A percentile compares a stretch with the other conserved stretches of the same genome.
Conservation (phyloP, 768 basidiomycete species). For the Russula compacta region DNA sequence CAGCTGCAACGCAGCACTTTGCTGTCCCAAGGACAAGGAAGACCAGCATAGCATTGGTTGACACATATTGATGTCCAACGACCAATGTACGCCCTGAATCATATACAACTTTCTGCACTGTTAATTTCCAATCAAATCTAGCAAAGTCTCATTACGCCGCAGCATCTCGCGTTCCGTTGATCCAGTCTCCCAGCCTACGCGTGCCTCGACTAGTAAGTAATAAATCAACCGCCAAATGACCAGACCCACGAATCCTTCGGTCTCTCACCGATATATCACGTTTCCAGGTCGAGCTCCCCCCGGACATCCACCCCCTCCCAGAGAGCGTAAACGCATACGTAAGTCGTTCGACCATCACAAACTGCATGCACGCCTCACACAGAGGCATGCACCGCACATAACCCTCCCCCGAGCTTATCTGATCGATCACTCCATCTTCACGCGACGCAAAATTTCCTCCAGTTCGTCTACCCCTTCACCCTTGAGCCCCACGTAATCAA, state of each 20-base stretch:
- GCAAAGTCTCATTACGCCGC: constrained; percentile 66
- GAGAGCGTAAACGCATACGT: constrained; percentile 88
- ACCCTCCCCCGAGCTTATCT: neutral
- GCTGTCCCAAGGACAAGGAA: neutral
- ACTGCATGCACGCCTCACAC: neutral
- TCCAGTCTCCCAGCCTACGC: constrained; percentile 86
- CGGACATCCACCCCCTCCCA: constrained; percentile 90
- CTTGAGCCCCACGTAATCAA: constrained; percentile 80
- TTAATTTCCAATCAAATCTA: neutral
- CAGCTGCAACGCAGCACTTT: no score
- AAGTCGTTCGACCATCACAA: constrained; percentile 21
- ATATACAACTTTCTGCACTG: neutral
- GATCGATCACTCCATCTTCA: neutral
- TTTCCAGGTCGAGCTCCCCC: constrained; percentile 70
- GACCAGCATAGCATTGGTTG: neutral
- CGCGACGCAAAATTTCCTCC: neutral
- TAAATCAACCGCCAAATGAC: neutral
- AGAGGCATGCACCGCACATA: neutral
- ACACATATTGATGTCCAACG: constrained; percentile 1
- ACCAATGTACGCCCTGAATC: constrained; percentile 6
- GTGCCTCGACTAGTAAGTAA: constrained; percentile 66
- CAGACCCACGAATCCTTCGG: neutral
- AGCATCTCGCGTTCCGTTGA: constrained; percentile 69
- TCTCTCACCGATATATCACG: neutral
- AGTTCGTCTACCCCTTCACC: constrained; percentile 97